Evolutionary conservation across 2,329 filamentous ascomycete species (phyloP).

Genomic region (Hirsutella rhossiliensis): DNA sequence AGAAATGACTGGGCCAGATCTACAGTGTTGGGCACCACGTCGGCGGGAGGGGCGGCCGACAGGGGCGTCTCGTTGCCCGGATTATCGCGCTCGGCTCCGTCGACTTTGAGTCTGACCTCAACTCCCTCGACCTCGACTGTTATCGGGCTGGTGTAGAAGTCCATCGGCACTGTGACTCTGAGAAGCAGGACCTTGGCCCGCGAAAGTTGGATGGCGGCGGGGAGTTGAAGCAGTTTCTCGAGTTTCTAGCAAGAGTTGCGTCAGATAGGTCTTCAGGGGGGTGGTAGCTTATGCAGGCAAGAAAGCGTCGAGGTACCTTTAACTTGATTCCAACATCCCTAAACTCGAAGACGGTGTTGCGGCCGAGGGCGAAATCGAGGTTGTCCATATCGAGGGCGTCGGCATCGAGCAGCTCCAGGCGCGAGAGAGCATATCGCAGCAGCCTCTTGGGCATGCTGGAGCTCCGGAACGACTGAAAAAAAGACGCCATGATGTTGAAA

Average conservation of each 20-base stretch:
- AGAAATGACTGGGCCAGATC: slow-evolving; percentile 71
- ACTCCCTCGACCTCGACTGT: slow-evolving; percentile 72
- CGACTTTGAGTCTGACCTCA: slow-evolving; percentile 52
- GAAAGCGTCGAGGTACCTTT: slow-evolving; percentile 39
- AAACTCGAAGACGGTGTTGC: slow-evolving; percentile 73
- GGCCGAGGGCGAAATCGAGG: slow-evolving; percentile 71
- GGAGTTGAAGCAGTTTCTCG: slow-evolving; percentile 60
- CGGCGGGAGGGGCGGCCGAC: slow-evolving; percentile 11
- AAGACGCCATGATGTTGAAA: slow-evolving; percentile 52
- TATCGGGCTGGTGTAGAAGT: slow-evolving; percentile 79
- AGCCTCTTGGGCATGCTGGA: slow-evolving; percentile 81
- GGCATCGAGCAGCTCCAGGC: slow-evolving; percentile 77
- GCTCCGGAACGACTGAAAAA: slow-evolving; percentile 52
- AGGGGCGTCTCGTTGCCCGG: slow-evolving; percentile 28
- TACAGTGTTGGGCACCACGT: slow-evolving; percentile 51
- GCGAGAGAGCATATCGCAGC: slow-evolving; percentile 72
- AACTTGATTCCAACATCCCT: slow-evolving; percentile 74
- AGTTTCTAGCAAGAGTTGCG: slow-evolving; percentile 52
- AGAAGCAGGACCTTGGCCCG: slow-evolving; percentile 66
- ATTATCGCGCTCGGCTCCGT: slow-evolving; percentile 15
- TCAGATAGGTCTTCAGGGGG: slow-evolving; percentile 9
- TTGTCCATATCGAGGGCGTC: slow-evolving; percentile 78
- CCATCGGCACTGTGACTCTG: slow-evolving; percentile 73
- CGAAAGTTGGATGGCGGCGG: slow-evolving; percentile 56
- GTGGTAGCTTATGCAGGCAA: too few relatives aligned